Percentiles rank a stretch among this genome's conserved stretches.
Evolutionary conservation across 1,139 yeast genomes (phyloP).

Genomic region (Kodamaea fungicola): DNA sequence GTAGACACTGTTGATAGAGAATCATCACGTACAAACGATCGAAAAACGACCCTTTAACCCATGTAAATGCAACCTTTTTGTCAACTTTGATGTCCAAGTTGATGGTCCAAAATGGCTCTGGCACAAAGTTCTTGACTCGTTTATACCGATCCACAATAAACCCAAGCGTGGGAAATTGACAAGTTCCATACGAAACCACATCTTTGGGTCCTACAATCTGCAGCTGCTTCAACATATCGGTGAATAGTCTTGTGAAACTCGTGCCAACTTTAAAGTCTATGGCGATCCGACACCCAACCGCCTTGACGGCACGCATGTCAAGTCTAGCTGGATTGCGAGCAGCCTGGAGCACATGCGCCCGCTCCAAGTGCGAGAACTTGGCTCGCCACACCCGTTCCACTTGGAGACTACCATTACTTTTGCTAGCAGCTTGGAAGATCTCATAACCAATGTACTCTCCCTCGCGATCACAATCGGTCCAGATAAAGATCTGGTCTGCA

Average conservation of each 20-base stretch:
- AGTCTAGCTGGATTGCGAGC: slow-evolving; percentile 64
- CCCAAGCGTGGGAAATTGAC: slow-evolving; percentile 96
- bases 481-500: slow-evolving; percentile 71
- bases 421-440: slow-evolving; percentile 63
- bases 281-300: slow-evolving; percentile 84
- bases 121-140: slow-evolving; percentile 64
- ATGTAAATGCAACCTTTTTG: slow-evolving; percentile 42
- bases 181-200: slow-evolving; percentile 76
- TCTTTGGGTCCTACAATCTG: slow-evolving; percentile 22
- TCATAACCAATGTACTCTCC: slow-evolving; percentile 97
- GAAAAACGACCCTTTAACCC: slow-evolving; percentile 71
- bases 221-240: slow-evolving; percentile 42
- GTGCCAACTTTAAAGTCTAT: slow-evolving; percentile 87
- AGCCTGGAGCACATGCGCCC: slow-evolving; percentile 68
- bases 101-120: slow-evolving; percentile 82
- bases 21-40: slow-evolving; percentile 65
- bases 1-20: slow-evolving; percentile 64
- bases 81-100: slow-evolving; percentile 48
- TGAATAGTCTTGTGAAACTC: slow-evolving; percentile 77
- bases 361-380: slow-evolving; percentile 81
- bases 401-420: slow-evolving; percentile 47
- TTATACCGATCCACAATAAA: slow-evolving; percentile 93
- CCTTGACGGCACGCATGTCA: slow-evolving; percentile 71
- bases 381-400: slow-evolving; percentile 63
- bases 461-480: slow-evolving; percentile 99